phyloP scores from a whole-genome alignment of 169 alveolate genomes.

The Plasmodium reichenowi region DNA sequence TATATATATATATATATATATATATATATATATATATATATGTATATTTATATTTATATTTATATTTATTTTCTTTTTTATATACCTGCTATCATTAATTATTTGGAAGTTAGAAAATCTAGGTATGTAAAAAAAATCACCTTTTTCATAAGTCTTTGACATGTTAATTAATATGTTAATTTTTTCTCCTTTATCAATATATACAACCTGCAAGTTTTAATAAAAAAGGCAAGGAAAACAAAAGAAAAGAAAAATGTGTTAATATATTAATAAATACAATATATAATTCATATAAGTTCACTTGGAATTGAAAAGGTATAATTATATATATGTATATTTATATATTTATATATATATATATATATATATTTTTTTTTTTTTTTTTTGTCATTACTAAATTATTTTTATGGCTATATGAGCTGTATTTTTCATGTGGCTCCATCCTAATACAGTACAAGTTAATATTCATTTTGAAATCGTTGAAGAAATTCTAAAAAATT shows the following conservation, averaged over 20 bases:
- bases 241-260: neutral
- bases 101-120: constrained; percentile 11
- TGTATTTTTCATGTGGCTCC: neutral
- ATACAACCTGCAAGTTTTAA: constrained; percentile 24
- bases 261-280: neutral
- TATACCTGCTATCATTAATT: constrained; percentile 44
- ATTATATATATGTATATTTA: no score
- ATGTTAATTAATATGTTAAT: constrained; percentile 18
- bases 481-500: constrained; percentile 18
- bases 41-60: neutral
- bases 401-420: constrained; percentile 10
- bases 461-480: constrained; percentile 10
- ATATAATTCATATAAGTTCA: neutral
- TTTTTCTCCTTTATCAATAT: constrained; percentile 39
- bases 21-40: no score
- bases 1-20: no score
- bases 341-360: no score
- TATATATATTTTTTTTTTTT: no score
- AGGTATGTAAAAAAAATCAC: constrained; percentile 51
- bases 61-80: no score
- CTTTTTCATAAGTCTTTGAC: constrained; percentile 32
- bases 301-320: no score
- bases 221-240: constrained; percentile 8
- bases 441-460: constrained; percentile 24
- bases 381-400: constrained; percentile 25